Conservation (phyloP, 768 basidiomycete genomes). For the Leccinum longicurvipes region DNA sequence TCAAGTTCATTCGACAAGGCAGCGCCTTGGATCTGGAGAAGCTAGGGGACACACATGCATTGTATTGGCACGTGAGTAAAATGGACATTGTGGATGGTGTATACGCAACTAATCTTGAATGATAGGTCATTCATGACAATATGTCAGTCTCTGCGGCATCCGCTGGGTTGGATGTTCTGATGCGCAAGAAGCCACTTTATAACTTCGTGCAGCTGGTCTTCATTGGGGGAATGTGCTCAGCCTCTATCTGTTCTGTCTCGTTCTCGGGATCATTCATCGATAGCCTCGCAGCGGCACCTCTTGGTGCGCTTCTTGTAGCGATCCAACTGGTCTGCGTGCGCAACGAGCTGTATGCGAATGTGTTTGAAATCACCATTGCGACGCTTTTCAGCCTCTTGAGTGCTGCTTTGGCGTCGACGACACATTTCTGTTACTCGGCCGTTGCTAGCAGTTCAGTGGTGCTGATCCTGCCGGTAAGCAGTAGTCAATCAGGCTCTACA, state of each 20-base stretch:
- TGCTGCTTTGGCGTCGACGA: slow-evolving; percentile 65
- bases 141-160: slow-evolving; percentile 74
- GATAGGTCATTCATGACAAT: slow-evolving; percentile 78
- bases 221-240: slow-evolving; percentile 75
- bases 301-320: slow-evolving; percentile 70
- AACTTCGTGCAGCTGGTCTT: slow-evolving; percentile 57
- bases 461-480: slow-evolving; percentile 69
- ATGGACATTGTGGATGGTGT: neutral
- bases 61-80: slow-evolving; percentile 67
- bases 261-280: slow-evolving; percentile 81
- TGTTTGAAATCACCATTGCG: slow-evolving; percentile 82
- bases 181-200: slow-evolving; percentile 64
- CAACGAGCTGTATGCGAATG: slow-evolving; percentile 76
- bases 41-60: slow-evolving; percentile 60
- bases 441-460: slow-evolving; percentile 75
- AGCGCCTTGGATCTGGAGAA: slow-evolving; percentile 75
- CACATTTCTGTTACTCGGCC: slow-evolving; percentile 78
- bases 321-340: slow-evolving; percentile 69
- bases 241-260: slow-evolving; percentile 67
- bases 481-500: neutral
- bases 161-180: slow-evolving; percentile 63
- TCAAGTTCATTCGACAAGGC: slow-evolving; percentile 74
- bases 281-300: slow-evolving; percentile 64
- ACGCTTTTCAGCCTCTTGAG: slow-evolving; percentile 77
- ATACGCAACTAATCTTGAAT: neutral